Percentiles rank a stretch among this genome's conserved stretches.
phyloP scores from a whole-genome alignment of 805 yeast genomes.

The Candida ficus region DNA sequence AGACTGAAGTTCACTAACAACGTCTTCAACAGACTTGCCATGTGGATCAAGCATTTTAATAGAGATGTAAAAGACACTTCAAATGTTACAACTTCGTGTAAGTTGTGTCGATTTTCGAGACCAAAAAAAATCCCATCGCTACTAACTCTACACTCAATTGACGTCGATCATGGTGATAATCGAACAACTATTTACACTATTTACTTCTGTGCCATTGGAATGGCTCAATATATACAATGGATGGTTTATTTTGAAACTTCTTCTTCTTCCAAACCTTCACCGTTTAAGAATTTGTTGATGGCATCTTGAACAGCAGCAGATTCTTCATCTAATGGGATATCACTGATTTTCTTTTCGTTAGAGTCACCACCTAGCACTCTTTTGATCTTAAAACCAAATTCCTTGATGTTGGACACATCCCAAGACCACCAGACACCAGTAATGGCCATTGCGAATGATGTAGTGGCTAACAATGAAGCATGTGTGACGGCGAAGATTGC shows the following conservation, averaged over 20 bases:
- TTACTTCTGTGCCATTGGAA: too few relatives aligned
- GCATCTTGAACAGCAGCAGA: slow-evolving; percentile 52
- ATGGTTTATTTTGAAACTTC: neutral
- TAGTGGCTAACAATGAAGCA: slow-evolving; percentile 70
- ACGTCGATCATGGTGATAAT: too few relatives aligned
- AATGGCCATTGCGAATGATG: slow-evolving; percentile 65
- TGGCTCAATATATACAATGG: neutral
- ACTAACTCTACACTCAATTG: neutral
- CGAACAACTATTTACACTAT: neutral
- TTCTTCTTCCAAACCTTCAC: slow-evolving; percentile 26
- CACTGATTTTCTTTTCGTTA: slow-evolving; percentile 40
- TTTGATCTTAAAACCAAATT: slow-evolving; percentile 69
- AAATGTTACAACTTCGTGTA: too few relatives aligned
- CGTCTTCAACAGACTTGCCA: slow-evolving; percentile 7
- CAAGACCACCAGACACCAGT: slow-evolving; percentile 77
- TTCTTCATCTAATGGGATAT: slow-evolving; percentile 53
- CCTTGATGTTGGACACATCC: slow-evolving; percentile 64
- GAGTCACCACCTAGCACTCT: slow-evolving; percentile 62
- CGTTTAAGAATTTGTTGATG: slow-evolving; percentile 44
- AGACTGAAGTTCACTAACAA: slow-evolving; percentile 12
- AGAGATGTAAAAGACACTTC: neutral
- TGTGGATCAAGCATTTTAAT: slow-evolving; percentile 10
- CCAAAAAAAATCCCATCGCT: neutral
- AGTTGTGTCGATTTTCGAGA: neutral
- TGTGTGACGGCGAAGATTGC: slow-evolving; percentile 82